Base-by-base conservation (phyloP, 768 basidiomycete species). In the Tremella mesenterica region DNA sequence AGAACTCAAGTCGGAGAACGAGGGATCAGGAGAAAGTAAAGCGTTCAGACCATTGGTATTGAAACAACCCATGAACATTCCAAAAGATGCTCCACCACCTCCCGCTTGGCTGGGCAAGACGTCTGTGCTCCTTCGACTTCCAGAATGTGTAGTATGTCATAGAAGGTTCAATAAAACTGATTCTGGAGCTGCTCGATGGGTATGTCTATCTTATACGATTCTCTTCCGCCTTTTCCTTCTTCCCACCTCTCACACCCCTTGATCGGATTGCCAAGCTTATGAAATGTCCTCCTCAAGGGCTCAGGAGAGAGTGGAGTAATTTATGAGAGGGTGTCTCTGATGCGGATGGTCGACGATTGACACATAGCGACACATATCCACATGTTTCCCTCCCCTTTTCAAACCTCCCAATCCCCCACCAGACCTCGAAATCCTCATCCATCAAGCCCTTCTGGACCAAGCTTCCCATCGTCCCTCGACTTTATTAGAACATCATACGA, bases 371-470 rank as follows among this genome's bases (percentile, higher is more conserved):
- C 67, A 69, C 44, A 66, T 64, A 20, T 60, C 64, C 14, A 59
- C 49, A 5, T 69, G 67, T 41, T 52, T 64, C 12, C 60, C 67
- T 31, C 62, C 64, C 7, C 53, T 59, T 7, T 69, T 53, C 34
- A 48, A 60, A 44, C 60, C 62, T n/a, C 67, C 67, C 5, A 63
- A 66, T 41, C 50, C 54, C n/a, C 52, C 60, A 1, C 67, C 67
- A 8, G 59, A 69, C 36, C 54, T 66, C 1, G 59, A 62, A 41
- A 16, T 10, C 14, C 44, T 64, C 4, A 59, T 66, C 25, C 28
- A 50, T 21, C 48, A 62, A 26, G 67, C 60, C 5, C 48, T 69
- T 3, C 47, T 53, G 8, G 48, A 21, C 3, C 16, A 54, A 10
- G 27, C 54, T 59, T 48, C 3, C 52, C 54, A 9, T 9, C 33